phyloP scores from a whole-genome alignment of 2,329 filamentous ascomycete genomes.

The Macrophomina tecta region DNA sequence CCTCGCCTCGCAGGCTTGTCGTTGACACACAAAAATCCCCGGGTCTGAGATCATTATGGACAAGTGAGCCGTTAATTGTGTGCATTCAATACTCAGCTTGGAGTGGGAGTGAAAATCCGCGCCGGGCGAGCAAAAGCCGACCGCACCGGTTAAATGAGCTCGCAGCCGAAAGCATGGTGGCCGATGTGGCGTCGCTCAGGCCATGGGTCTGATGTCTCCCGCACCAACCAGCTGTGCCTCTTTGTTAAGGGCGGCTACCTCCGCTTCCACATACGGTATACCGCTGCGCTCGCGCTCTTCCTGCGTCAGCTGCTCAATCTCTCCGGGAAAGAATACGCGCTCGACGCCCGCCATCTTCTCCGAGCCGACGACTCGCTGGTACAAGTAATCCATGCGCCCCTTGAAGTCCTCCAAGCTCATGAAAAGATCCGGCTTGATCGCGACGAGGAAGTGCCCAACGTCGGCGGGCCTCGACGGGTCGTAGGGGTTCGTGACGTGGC shows the following conservation, averaged over 20 bases:
- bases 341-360: constrained; percentile 62
- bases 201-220: constrained; percentile 30
- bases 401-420: constrained; percentile 74
- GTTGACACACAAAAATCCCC: neutral
- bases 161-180: neutral
- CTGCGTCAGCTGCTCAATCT: constrained; percentile 60
- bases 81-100: neutral
- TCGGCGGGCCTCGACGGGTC: constrained; percentile 71
- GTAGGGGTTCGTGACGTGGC: constrained; percentile 77
- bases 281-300: constrained; percentile 51
- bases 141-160: constrained; percentile 1
- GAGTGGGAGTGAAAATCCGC: neutral
- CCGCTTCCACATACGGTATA: constrained; percentile 57
- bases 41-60: neutral
- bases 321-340: constrained; percentile 63
- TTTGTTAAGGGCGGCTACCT: constrained; percentile 56
- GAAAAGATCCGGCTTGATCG: constrained; percentile 77
- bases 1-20: neutral
- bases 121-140: constrained; percentile 6
- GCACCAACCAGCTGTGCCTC: constrained; percentile 55
- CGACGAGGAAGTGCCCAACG: constrained; percentile 76
- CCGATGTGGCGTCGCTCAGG: constrained; percentile 24
- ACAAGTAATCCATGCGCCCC: constrained; percentile 65
- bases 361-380: constrained; percentile 58
- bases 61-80: too few relatives aligned